phyloP scores from a whole-genome alignment of 1,139 yeast species.

The Geotrichum carabidarum region DNA sequence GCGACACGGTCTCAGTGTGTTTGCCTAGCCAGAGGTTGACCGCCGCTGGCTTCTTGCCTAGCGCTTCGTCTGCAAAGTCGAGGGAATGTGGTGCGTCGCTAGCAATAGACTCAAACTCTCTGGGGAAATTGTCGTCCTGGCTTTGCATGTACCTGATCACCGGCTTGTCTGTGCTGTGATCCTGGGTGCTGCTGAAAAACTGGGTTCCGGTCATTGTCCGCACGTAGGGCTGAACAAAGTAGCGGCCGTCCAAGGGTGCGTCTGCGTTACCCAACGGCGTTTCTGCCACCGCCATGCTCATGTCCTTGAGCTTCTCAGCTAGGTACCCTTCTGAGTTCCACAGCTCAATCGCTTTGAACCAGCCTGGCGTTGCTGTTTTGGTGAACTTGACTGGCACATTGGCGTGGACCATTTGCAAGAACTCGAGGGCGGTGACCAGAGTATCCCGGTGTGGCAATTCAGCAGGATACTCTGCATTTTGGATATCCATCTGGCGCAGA shows the following conservation, averaged over 20 bases:
- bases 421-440: constrained; percentile 15
- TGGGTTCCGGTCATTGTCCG: constrained; percentile 27
- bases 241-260: constrained; percentile 33
- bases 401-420: constrained; percentile 23
- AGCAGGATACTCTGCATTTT: constrained; percentile 27
- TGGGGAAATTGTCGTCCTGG: constrained; percentile 36
- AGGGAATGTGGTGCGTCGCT: constrained; percentile 26
- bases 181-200: constrained; percentile 23
- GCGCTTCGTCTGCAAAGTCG: constrained; percentile 29
- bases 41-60: constrained; percentile 35
- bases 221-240: constrained; percentile 36
- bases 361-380: constrained; percentile 7
- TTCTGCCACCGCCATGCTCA: constrained; percentile 33
- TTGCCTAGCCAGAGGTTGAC: constrained; percentile 41
- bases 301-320: constrained; percentile 20
- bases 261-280: constrained; percentile 42
- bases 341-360: constrained; percentile 18
- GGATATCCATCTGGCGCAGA: constrained; percentile 31
- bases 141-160: constrained; percentile 38
- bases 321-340: constrained; percentile 24
- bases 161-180: not conserved
- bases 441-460: constrained; percentile 19
- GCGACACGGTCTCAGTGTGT: constrained; percentile 33
- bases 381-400: constrained; percentile 26
- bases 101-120: constrained; percentile 28